Percentiles rank a stretch among this genome's conserved stretches.
Evolutionary conservation across 257 asterid genomes (phyloP).

Genomic region (Cinchona pubescens): DNA sequence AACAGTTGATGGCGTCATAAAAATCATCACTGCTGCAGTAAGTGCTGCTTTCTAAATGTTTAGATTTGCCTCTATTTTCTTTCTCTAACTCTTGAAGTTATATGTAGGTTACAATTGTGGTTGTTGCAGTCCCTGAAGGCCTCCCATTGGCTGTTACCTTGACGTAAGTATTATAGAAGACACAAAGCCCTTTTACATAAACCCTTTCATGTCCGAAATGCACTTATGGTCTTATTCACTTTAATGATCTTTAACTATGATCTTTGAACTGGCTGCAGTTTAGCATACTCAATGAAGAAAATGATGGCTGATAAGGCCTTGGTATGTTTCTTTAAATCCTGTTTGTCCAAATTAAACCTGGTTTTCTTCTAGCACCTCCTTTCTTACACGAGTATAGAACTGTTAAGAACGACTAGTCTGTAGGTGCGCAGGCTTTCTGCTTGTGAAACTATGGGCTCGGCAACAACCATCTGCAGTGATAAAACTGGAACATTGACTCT

Average conservation of each 20-base stretch:
- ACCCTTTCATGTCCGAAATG: background rate
- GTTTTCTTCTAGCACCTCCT: background rate
- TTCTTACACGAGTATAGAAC: constrained; percentile 18
- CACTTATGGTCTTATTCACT: constrained; percentile 12
- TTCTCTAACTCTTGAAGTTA: constrained; percentile 32
- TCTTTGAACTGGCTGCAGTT: constrained; percentile 47
- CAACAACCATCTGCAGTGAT: constrained; percentile 95
- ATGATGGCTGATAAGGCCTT: constrained; percentile 99
- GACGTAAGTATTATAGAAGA: constrained; percentile 56
- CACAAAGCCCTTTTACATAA: background rate
- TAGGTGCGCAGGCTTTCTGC: constrained; percentile 99
- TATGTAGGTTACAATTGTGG: constrained; percentile 92
- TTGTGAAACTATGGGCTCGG: constrained; percentile 98
- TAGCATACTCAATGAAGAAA: constrained; percentile 98
- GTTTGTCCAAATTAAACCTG: background rate
- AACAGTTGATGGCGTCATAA: constrained; percentile 62
- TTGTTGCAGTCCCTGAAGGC: constrained; percentile 98
- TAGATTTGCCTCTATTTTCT: constrained; percentile 14
- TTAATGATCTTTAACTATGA: constrained; percentile 19
- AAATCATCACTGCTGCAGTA: constrained; percentile 81
- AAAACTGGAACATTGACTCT: constrained; percentile 94
- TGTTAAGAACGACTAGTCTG: constrained; percentile 24
- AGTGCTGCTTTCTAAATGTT: constrained; percentile 36
- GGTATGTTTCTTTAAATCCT: constrained; percentile 38
- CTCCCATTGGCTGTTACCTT: constrained; percentile 96